A percentile compares a stretch with the other conserved stretches of the same genome.
Evolutionary conservation across 2,329 filamentous ascomycete species (phyloP).

Genomic region (Verticillium zaregamsianum): DNA sequence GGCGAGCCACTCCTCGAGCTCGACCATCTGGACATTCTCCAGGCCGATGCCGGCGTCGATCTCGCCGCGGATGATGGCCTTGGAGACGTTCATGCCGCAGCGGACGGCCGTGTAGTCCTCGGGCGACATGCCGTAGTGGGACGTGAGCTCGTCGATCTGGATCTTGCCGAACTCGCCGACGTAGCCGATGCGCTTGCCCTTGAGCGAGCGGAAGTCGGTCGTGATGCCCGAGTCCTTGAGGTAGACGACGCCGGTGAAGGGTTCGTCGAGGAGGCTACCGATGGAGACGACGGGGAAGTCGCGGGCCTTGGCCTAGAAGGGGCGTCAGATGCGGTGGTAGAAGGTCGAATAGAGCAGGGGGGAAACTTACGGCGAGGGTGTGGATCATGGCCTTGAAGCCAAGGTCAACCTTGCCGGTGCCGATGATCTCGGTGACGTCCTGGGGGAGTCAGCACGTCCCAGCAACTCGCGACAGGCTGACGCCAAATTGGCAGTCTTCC

Average conservation of each 20-base stretch:
- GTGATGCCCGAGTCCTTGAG: constrained; percentile 72
- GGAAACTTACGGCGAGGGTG: constrained; percentile 58
- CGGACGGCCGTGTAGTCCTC: constrained; percentile 72
- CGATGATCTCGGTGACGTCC: constrained; percentile 81
- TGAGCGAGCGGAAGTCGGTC: constrained; percentile 68
- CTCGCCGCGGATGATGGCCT: constrained; percentile 67
- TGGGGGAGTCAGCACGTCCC: constrained; percentile 18
- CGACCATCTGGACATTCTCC: constrained; percentile 81
- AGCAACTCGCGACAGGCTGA: neutral
- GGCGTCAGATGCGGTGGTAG: neutral
- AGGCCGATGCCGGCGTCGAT: constrained; percentile 74
- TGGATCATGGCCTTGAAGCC: constrained; percentile 86
- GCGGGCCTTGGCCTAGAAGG: constrained; percentile 63
- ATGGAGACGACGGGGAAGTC: constrained; percentile 69
- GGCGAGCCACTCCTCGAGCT: constrained; percentile 72
- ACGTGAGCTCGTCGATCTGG: constrained; percentile 77
- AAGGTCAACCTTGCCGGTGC: constrained; percentile 70
- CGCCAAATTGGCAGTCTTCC: neutral
- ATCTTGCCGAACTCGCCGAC: constrained; percentile 81
- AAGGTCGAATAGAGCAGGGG: fast-evolving
- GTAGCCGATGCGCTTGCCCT: constrained; percentile 74
- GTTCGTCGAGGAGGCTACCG: constrained; percentile 72
- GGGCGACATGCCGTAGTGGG: constrained; percentile 71
- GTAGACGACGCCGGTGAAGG: constrained; percentile 76
- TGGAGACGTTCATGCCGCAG: constrained; percentile 78